Evolutionary conservation across 768 basidiomycete species (phyloP).

Genomic region (Kwoniella sp.): DNA sequence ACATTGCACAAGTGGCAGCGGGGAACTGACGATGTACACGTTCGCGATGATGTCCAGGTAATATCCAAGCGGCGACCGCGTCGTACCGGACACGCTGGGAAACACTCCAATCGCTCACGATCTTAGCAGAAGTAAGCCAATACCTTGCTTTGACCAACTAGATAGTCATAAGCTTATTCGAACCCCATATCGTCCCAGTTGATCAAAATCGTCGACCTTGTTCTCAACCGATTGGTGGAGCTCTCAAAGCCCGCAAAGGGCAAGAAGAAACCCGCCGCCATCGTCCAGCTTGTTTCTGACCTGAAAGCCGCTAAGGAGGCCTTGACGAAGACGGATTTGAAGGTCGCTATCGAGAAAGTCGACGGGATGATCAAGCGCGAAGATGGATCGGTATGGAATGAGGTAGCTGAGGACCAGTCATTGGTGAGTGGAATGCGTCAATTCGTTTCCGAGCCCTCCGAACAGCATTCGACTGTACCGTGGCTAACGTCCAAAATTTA

Average conservation of each 20-base stretch:
- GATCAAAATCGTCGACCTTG: constrained; percentile 14
- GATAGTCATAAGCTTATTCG: not conserved
- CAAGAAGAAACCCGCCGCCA: constrained; percentile 14
- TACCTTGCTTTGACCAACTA: not conserved
- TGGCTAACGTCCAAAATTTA: too few species aligned
- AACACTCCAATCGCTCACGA: constrained; percentile 9
- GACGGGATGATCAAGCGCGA: not conserved
- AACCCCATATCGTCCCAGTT: not conserved
- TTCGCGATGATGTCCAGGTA: not conserved
- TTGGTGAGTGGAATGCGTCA: constrained; percentile 8
- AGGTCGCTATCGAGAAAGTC: not conserved
- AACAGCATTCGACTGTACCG: too few species aligned
- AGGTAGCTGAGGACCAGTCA: not conserved
- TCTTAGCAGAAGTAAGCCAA: constrained; percentile 9
- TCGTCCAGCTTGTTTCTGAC: constrained; percentile 1
- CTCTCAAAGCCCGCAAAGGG: constrained; percentile 17
- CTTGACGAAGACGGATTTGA: constrained; percentile 12
- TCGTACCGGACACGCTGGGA: not conserved
- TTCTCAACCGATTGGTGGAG: constrained; percentile 5
- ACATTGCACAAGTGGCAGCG: too few species aligned
- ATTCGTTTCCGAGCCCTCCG: not conserved
- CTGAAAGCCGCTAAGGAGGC: constrained; percentile 18
- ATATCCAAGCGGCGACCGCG: not conserved
- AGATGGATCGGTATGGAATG: constrained; percentile 2
- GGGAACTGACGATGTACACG: too few species aligned